A percentile compares a stretch with the other conserved stretches of the same genome.
These are phyloP conservation scores for Diaporthe capsici DNA, from an alignment of 2,329 filamentous ascomycete genomes.

Conservation along the genomic window DNA sequence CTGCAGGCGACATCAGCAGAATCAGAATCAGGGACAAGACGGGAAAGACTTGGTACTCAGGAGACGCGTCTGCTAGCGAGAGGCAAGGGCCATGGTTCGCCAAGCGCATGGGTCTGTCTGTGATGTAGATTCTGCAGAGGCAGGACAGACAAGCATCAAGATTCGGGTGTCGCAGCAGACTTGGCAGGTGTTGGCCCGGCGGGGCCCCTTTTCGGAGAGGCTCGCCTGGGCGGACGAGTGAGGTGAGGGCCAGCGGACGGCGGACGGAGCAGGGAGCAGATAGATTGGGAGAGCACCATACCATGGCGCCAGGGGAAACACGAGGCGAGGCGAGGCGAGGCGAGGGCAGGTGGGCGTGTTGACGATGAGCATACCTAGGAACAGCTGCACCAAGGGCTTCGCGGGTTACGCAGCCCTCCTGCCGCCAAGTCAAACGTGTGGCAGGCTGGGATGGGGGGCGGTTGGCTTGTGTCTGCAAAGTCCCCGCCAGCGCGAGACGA, in stretches of 20 bases:
- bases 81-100: slow-evolving; percentile 29
- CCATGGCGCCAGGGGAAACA: slow-evolving; percentile 19
- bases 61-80: slow-evolving; percentile 14
- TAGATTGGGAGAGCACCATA: neutral
- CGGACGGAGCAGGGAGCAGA: neutral
- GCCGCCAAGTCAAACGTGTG: slow-evolving; percentile 40
- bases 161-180: slow-evolving; percentile 34
- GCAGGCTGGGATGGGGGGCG: slow-evolving; percentile 12
- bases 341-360: neutral
- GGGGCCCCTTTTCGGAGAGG: slow-evolving; percentile 1
- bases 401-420: slow-evolving; percentile 14
- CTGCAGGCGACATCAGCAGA: slow-evolving; percentile 20
- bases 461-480: neutral
- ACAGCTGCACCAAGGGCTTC: neutral
- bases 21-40: slow-evolving; percentile 29
- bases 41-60: slow-evolving; percentile 28
- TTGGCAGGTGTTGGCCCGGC: slow-evolving; percentile 32
- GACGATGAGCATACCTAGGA: neutral
- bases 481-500: slow-evolving; percentile 2
- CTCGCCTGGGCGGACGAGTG: neutral
- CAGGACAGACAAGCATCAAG: slow-evolving; percentile 18
- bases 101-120: slow-evolving; percentile 32
- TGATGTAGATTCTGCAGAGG: slow-evolving; percentile 18
- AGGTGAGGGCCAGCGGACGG: neutral
- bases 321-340: slow-evolving; percentile 11